Percentiles rank a stretch among this genome's conserved stretches.
phyloP scores from a whole-genome alignment of 306 rosid species.

The Corylus avellana region DNA sequence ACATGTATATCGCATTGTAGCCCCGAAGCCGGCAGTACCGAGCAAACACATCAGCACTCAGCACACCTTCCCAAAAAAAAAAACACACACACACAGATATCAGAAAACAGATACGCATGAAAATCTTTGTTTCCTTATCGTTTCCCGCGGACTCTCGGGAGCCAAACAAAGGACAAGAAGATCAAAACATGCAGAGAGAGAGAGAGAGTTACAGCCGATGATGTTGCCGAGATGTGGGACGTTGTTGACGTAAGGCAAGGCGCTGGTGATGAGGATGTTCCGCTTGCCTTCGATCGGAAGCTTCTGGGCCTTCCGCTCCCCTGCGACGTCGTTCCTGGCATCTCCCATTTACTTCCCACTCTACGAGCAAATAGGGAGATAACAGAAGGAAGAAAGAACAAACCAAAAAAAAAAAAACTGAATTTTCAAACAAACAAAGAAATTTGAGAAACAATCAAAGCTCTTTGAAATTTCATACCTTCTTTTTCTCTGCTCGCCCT shows the following conservation, averaged over 20 bases:
- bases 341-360: conserved; percentile 2
- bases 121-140: neutral
- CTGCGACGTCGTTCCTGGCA: neutral
- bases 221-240: conserved; percentile 97
- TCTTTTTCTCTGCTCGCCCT: too few relatives aligned
- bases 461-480: too few relatives aligned
- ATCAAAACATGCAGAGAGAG: neutral
- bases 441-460: too few relatives aligned
- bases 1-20: conserved; percentile 77
- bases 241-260: conserved; percentile 94
- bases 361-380: neutral
- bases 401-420: too few relatives aligned
- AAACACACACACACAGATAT: neutral
- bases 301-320: conserved; percentile 38
- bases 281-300: conserved; percentile 80
- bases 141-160: neutral
- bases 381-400: too few relatives aligned
- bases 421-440: too few relatives aligned
- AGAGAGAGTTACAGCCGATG: conserved; percentile 59
- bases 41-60: conserved; percentile 97
- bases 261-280: conserved; percentile 94
- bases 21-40: conserved; percentile 86
- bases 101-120: neutral
- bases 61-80: conserved; percentile 46
- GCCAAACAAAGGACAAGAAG: neutral